Evolutionary conservation across 2,329 filamentous ascomycete species (phyloP).

Genomic region (Trematosphaeria pertusa): DNA sequence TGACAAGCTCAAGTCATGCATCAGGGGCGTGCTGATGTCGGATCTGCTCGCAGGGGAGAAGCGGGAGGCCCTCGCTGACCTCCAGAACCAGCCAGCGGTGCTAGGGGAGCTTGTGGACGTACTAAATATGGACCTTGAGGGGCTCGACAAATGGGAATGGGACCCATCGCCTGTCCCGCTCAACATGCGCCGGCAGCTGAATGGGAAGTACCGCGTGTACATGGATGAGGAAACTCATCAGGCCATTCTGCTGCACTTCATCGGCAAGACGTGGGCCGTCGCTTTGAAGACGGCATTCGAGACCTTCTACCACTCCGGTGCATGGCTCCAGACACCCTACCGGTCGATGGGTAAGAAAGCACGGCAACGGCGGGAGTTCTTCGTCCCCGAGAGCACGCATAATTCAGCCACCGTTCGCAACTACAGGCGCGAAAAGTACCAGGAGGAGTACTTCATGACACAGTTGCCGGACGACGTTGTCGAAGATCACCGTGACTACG

Average conservation of each 20-base stretch:
- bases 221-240: constrained; percentile 67
- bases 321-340: constrained; percentile 50
- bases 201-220: constrained; percentile 65
- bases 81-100: constrained; percentile 57
- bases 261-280: constrained; percentile 61
- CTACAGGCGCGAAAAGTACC: constrained; percentile 48
- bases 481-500: constrained; percentile 49
- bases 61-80: constrained; percentile 57
- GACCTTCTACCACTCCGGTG: constrained; percentile 46
- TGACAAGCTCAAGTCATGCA: constrained; percentile 52
- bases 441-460: constrained; percentile 60
- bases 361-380: constrained; percentile 54
- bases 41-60: constrained; percentile 63
- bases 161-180: constrained; percentile 53
- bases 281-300: constrained; percentile 54
- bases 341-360: constrained; percentile 46
- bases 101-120: constrained; percentile 63
- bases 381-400: constrained; percentile 41
- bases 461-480: constrained; percentile 57
- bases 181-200: constrained; percentile 61
- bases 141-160: constrained; percentile 62
- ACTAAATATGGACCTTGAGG: constrained; percentile 62
- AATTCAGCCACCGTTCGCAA: constrained; percentile 34
- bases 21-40: constrained; percentile 57
- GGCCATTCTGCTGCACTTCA: constrained; percentile 61